Percentiles rank a stretch among this genome's conserved stretches.
Evolutionary conservation across 768 basidiomycete genomes (phyloP).

Genomic region (Candolleomyces aberdarensis): DNA sequence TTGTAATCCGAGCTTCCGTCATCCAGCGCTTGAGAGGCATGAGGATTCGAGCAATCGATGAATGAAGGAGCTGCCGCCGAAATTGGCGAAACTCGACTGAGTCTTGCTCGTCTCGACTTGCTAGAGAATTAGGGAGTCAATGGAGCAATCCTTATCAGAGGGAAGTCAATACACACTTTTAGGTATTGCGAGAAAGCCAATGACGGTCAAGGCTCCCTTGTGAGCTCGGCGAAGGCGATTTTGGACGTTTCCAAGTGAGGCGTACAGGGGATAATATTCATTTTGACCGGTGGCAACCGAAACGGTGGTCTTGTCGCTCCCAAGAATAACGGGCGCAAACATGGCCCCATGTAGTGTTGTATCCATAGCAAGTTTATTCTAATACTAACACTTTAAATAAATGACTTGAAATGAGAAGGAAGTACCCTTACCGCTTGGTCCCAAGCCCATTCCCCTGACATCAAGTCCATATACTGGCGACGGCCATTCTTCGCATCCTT

Average conservation of each 20-base stretch:
- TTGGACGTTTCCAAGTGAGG: constrained; percentile 29
- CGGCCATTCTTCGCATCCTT: constrained; percentile 17
- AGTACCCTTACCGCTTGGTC: constrained; percentile 30
- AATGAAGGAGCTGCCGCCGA: no score
- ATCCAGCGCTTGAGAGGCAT: no score
- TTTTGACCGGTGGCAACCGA: constrained; percentile 35
- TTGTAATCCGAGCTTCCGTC: no score
- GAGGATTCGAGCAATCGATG: no score
- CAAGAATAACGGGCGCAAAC: constrained; percentile 30
- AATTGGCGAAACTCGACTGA: no score
- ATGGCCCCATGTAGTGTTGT: constrained; percentile 22
- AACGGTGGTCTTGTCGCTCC: constrained; percentile 36
- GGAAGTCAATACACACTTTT: constrained; percentile 18
- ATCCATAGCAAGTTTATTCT: constrained; percentile 23
- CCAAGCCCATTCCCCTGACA: constrained; percentile 43
- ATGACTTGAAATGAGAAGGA: neutral
- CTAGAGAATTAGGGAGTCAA: no score
- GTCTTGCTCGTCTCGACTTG: no score
- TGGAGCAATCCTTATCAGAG: no score
- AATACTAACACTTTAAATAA: neutral
- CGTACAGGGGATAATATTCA: constrained; percentile 34
- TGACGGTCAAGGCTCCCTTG: constrained; percentile 23
- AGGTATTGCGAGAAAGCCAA: constrained; percentile 27
- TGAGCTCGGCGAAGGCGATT: constrained; percentile 30
- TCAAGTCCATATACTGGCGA: constrained; percentile 30